phyloP scores from a whole-genome alignment of 805 yeast species.

The Danielozyma ontarioensis region DNA sequence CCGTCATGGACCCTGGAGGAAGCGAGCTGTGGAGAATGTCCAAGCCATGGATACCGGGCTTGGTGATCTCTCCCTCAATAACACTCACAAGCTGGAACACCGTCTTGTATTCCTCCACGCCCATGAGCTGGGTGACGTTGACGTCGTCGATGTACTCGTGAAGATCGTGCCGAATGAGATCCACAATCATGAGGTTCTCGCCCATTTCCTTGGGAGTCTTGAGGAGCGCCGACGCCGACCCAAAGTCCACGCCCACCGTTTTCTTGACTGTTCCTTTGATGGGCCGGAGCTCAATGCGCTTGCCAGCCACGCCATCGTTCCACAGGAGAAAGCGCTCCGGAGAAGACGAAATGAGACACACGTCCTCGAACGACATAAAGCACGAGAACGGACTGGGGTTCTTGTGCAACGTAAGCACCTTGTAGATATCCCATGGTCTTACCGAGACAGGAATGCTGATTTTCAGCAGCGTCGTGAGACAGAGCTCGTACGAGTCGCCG shows the following conservation, averaged over 20 bases:
- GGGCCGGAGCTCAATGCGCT: slow-evolving; percentile 77
- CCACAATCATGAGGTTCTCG: slow-evolving; percentile 96
- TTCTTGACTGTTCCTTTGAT: slow-evolving; percentile 93
- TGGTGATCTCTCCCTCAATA: slow-evolving; percentile 57
- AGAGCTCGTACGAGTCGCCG: slow-evolving; percentile 93
- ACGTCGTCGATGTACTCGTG: slow-evolving; percentile 63
- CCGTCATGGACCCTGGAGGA: slow-evolving; percentile 99
- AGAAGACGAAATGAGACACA: slow-evolving; percentile 73
- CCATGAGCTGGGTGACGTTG: slow-evolving; percentile 73
- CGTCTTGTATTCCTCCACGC: slow-evolving; percentile 86
- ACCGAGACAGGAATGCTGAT: slow-evolving; percentile 46
- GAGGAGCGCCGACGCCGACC: slow-evolving; percentile 57
- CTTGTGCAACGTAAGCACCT: slow-evolving; percentile 50
- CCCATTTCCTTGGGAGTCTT: slow-evolving; percentile 90
- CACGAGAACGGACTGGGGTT: slow-evolving; percentile 95
- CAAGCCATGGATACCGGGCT: slow-evolving; percentile 52
- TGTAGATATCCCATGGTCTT: slow-evolving; percentile 76
- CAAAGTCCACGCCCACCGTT: slow-evolving; percentile 45
- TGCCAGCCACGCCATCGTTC: slow-evolving; percentile 39
- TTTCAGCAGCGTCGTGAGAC: slow-evolving; percentile 74
- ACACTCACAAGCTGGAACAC: slow-evolving; percentile 91
- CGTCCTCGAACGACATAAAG: slow-evolving; percentile 63
- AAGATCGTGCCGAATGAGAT: slow-evolving; percentile 87
- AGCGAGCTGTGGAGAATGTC: slow-evolving; percentile 74
- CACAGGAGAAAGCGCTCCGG: slow-evolving; percentile 92